phyloP scores from a whole-genome alignment of 2,329 filamentous ascomycete genomes.

The Phaeosphaeria sp. region DNA sequence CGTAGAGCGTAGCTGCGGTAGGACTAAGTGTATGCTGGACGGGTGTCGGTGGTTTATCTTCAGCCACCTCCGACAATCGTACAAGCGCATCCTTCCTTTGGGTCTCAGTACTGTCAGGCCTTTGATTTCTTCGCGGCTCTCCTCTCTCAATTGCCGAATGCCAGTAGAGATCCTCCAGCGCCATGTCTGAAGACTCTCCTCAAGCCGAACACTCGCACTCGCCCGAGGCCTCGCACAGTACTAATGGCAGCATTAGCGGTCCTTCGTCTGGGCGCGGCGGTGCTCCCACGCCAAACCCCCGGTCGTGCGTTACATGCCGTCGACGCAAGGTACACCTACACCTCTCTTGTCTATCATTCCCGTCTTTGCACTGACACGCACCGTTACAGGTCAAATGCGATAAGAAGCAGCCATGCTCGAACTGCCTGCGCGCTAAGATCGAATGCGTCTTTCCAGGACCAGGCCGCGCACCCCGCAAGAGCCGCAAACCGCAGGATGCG shows the following conservation, averaged over 20 bases:
- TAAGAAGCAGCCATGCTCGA: conserved; percentile 77
- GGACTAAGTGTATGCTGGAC: not conserved
- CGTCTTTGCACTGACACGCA: not conserved
- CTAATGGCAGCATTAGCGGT: conserved; percentile 24
- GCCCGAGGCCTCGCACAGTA: conserved; percentile 27
- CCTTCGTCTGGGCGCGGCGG: conserved; percentile 7
- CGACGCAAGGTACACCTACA: conserved; percentile 56
- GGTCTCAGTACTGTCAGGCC: not conserved
- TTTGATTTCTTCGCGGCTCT: conserved; percentile 1
- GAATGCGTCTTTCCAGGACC: conserved; percentile 78
- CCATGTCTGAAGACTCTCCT: conserved; percentile 36
- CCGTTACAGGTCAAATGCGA: conserved; percentile 69
- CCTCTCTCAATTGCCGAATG: not conserved
- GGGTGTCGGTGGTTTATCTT: conserved; percentile 1
- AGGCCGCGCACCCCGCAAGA: conserved; percentile 73
- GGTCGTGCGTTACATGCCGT: conserved; percentile 47
- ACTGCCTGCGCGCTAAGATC: conserved; percentile 74
- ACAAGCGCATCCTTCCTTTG: not conserved
- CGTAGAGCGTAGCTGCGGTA: not conserved
- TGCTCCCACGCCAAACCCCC: conserved; percentile 31
- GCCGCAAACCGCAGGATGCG: conserved; percentile 71
- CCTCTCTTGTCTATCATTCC: not conserved
- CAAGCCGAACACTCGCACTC: conserved; percentile 16
- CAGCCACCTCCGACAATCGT: not conserved
- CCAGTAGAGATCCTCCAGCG: conserved; percentile 7